A percentile compares a stretch with the other conserved stretches of the same genome.
Conservation (phyloP, 805 yeast species). For the Isabelozyma gotoi region DNA sequence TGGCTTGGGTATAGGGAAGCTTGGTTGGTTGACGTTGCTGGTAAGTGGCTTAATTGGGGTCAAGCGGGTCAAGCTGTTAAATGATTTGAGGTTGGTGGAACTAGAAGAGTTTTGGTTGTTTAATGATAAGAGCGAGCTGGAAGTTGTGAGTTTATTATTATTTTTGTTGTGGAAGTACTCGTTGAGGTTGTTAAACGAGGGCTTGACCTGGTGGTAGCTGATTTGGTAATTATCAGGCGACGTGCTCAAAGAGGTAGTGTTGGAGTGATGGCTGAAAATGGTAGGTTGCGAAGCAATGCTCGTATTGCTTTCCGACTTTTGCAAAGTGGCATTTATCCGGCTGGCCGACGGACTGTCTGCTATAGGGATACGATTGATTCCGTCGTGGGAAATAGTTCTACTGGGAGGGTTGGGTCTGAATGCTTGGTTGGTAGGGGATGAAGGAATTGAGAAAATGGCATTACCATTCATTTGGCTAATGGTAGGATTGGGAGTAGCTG, state of each 20-base stretch:
- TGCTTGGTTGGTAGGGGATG: slow-evolving; percentile 24
- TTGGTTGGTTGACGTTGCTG: slow-evolving; percentile 6
- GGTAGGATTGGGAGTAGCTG: slow-evolving; percentile 7
- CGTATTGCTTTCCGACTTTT: slow-evolving; percentile 26
- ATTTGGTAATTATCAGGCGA: slow-evolving; percentile 27
- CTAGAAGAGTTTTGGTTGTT: slow-evolving; percentile 22
- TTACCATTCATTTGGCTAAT: slow-evolving; percentile 14
- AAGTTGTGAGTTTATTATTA: slow-evolving; percentile 13
- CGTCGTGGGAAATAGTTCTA: slow-evolving; percentile 14
- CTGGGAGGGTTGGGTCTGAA: slow-evolving; percentile 1
- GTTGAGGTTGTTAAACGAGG: slow-evolving; percentile 28
- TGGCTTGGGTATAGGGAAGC: slow-evolving; percentile 19
- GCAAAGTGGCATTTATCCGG: slow-evolving; percentile 8
- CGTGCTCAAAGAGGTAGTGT: slow-evolving; percentile 20
- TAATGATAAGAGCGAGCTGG: slow-evolving; percentile 17
- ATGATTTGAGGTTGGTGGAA: slow-evolving; percentile 14
- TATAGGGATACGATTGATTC: slow-evolving; percentile 6
- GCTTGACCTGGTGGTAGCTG: slow-evolving; percentile 4
- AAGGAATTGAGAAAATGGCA: slow-evolving; percentile 28
- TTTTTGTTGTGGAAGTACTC: slow-evolving; percentile 27
- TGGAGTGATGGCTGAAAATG: background rate
- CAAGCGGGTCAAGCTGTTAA: slow-evolving; percentile 31
- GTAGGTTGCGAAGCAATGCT: slow-evolving; percentile 17
- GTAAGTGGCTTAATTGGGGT: slow-evolving; percentile 38
- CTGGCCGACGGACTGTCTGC: slow-evolving; percentile 3